A percentile compares a stretch with the other conserved stretches of the same genome.
These are phyloP conservation scores for Populus alba DNA, from an alignment of 345 rosid genomes.

Conservation along the genomic window DNA sequence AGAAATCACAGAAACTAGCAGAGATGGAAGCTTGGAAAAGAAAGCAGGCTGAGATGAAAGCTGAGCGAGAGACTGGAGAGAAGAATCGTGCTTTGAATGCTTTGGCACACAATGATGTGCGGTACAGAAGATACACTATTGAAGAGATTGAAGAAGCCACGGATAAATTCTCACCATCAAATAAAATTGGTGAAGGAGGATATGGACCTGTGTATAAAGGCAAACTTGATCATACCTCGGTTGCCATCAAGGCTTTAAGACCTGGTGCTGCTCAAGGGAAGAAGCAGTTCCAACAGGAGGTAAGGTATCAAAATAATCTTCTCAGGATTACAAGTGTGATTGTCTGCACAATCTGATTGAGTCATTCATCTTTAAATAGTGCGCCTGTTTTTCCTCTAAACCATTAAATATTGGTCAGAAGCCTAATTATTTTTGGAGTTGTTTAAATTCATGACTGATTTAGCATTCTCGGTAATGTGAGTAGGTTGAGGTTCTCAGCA, in stretches of 20 bases:
- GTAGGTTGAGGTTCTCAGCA: conserved; percentile 78
- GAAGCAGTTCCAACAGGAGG: conserved; percentile 89
- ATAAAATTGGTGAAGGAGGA: conserved; percentile 89
- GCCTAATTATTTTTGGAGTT: neutral
- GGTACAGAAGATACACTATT: conserved; percentile 71
- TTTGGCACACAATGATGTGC: conserved; percentile 52
- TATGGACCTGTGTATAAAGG: conserved; percentile 92
- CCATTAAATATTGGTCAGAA: neutral
- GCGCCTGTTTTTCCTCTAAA: neutral
- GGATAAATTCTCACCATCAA: conserved; percentile 37
- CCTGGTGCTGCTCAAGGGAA: conserved; percentile 92
- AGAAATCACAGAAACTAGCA: conserved; percentile 66
- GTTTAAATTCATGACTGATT: conserved; percentile 6
- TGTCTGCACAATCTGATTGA: too few species aligned
- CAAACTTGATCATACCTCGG: conserved; percentile 82
- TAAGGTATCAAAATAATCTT: conserved; percentile 14
- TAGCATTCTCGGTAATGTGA: neutral
- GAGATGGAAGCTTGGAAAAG: conserved; percentile 66
- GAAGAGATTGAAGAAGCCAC: conserved; percentile 84
- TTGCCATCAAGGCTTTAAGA: conserved; percentile 82
- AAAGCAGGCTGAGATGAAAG: conserved; percentile 68
- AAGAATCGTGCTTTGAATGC: conserved; percentile 67
- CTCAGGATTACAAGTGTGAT: neutral
- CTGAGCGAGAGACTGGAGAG: conserved; percentile 60
- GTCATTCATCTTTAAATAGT: neutral